Evolutionary conservation across 306 rosid genomes (phyloP), one percentile per base, ranked within the genome.

Genomic region (Trifolium dubium): DNA sequence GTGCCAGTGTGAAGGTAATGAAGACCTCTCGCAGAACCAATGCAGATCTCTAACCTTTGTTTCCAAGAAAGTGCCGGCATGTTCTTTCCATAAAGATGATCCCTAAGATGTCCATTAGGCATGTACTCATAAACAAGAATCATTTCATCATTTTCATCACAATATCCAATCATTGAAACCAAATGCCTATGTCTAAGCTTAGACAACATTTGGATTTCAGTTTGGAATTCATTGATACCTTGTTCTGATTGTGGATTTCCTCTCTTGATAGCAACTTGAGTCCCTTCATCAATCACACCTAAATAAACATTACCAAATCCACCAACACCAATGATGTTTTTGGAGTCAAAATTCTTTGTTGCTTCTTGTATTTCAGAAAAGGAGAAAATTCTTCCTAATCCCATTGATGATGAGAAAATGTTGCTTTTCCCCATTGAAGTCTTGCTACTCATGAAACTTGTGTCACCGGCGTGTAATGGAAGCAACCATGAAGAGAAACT

Each of bases 201-300:
- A 3, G 91, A 87, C 64, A 87, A 19, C 89, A 87, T 87, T 54
- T 87, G 91, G 5, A 87, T 87, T 28, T 87, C 91, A 0, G 91
- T 87, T 55, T 85, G 86, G 74, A 87, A 87, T 62, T 87, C 91
- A 0, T 47, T 87, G 18, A 87, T 83, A 0, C 91, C 91, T 78
- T 87, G 91, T 73, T 87, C 89, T 15, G 91, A 87, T 69, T 87
- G 89, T n/a, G 91, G 86, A 44, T 87, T 87, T 62, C 89, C 91
- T 77, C 91, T 77, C 67, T 87, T 87, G 4, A 87, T 86, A 0
- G 91, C 91, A 1, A 87, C 91, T 28, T 87, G 49, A 19, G 89
- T 83, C 5, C 86, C 89, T 14, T 85, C 89, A 44, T 87, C 91
- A 28, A 87, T 85, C 56, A 72, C 84, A 17, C 87, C 89, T 17